phyloP scores from a whole-genome alignment of 1,284 basidiomycete species.

The Flammula alnicola region DNA sequence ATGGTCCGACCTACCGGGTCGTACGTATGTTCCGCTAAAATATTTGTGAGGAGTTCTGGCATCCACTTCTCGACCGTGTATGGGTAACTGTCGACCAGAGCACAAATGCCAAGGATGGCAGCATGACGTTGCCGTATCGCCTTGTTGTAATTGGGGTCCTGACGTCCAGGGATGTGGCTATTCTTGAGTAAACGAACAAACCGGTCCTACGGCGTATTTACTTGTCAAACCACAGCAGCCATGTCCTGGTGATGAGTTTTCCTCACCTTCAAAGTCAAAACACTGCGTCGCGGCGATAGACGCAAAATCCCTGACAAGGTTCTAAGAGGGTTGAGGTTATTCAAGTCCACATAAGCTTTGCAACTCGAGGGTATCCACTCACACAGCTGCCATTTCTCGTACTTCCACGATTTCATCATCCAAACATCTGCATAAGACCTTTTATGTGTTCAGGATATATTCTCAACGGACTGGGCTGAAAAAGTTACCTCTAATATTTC shows the following conservation, averaged over 20 bases:
- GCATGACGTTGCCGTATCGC: slow-evolving; percentile 76
- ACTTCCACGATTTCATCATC: slow-evolving; percentile 80
- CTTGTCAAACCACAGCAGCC: slow-evolving; percentile 1
- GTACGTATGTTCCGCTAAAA: slow-evolving; percentile 81
- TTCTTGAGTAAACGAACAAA: slow-evolving; percentile 70
- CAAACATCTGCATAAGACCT: slow-evolving; percentile 72
- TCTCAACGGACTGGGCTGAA: background rate
- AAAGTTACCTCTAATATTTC: slow-evolving; percentile 66
- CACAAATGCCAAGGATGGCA: slow-evolving; percentile 80
- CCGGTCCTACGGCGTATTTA: slow-evolving; percentile 51
- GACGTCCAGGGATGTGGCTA: slow-evolving; percentile 59
- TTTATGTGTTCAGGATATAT: slow-evolving; percentile 9
- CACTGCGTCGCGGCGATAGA: slow-evolving; percentile 76
- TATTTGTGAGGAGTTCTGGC: slow-evolving; percentile 72
- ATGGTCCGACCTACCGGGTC: slow-evolving; percentile 59
- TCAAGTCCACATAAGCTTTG: background rate
- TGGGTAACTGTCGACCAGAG: slow-evolving; percentile 81
- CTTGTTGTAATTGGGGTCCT: slow-evolving; percentile 61
- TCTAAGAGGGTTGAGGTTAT: slow-evolving; percentile 36
- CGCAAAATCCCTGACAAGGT: slow-evolving; percentile 83
- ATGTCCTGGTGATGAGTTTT: background rate
- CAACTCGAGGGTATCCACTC: too few relatives aligned
- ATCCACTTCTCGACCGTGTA: slow-evolving; percentile 89
- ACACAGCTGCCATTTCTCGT: slow-evolving; percentile 77
- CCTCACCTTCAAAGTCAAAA: slow-evolving; percentile 67